Conservation (phyloP, 2,329 filamentous ascomycete genomes). For the Penicillium capsulatum region DNA sequence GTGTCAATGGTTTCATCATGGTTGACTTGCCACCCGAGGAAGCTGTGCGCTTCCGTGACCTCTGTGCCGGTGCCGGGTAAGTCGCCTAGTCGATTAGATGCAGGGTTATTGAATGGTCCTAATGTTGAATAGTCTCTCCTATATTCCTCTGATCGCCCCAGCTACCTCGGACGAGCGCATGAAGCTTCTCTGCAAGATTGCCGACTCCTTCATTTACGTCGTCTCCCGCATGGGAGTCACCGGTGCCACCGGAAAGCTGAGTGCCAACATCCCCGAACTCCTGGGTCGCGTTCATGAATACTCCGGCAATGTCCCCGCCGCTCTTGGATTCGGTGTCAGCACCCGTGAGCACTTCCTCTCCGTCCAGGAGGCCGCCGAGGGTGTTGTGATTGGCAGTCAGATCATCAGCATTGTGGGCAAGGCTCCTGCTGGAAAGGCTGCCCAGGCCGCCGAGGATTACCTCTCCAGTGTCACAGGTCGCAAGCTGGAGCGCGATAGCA, state of each 20-base stretch:
- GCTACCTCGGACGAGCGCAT: slow-evolving; percentile 88
- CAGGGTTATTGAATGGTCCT: not conserved
- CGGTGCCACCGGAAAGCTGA: slow-evolving; percentile 78
- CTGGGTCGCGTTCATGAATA: slow-evolving; percentile 84
- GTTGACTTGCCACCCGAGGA: slow-evolving; percentile 95
- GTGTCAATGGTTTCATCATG: slow-evolving; percentile 94
- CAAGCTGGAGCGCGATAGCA: slow-evolving; percentile 44
- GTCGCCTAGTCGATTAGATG: slow-evolving; percentile 7
- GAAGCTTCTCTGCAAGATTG: slow-evolving; percentile 92
- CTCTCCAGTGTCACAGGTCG: slow-evolving; percentile 68
- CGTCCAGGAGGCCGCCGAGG: slow-evolving; percentile 78
- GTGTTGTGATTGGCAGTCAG: slow-evolving; percentile 94
- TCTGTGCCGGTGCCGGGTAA: slow-evolving; percentile 34
- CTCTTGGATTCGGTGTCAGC: slow-evolving; percentile 93
- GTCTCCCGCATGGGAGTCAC: slow-evolving; percentile 97
- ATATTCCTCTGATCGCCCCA: slow-evolving; percentile 94
- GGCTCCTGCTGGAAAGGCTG: slow-evolving; percentile 61
- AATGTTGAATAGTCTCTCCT: slow-evolving; percentile 63
- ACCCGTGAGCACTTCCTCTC: slow-evolving; percentile 89
- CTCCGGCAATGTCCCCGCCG: slow-evolving; percentile 83
- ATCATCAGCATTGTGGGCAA: slow-evolving; percentile 78
- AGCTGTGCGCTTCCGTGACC: slow-evolving; percentile 65
- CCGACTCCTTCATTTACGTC: slow-evolving; percentile 98
- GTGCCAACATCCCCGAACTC: slow-evolving; percentile 73
- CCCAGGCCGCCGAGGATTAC: slow-evolving; percentile 77